Conservation (phyloP, 1,139 yeast genomes). For the Magnusiomyces clavatus region DNA sequence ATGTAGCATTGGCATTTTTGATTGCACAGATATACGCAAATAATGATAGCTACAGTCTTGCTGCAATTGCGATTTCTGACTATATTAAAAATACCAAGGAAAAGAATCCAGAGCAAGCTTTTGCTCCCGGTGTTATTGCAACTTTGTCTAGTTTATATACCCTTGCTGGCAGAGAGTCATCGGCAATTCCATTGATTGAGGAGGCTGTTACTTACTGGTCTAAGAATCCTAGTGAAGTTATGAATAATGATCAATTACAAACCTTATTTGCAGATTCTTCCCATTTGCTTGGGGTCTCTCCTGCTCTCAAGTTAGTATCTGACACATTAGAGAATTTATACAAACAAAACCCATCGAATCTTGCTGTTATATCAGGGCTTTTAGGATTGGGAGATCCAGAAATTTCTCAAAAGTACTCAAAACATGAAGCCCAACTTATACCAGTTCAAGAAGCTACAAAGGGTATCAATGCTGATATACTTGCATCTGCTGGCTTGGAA, state of each 20-base stretch:
- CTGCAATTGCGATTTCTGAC: slow-evolving; percentile 39
- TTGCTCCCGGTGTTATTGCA: slow-evolving; percentile 40
- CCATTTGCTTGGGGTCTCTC: slow-evolving; percentile 15
- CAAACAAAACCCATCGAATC: slow-evolving; percentile 6
- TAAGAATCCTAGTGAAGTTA: neutral
- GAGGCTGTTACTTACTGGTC: slow-evolving; percentile 12
- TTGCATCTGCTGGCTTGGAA: slow-evolving; percentile 35
- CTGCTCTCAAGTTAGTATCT: slow-evolving; percentile 5
- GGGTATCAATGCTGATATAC: slow-evolving; percentile 36
- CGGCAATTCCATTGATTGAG: slow-evolving; percentile 5
- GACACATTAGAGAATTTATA: slow-evolving; percentile 13
- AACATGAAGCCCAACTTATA: slow-evolving; percentile 15
- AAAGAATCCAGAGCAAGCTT: slow-evolving; percentile 16
- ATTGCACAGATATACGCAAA: slow-evolving; percentile 42
- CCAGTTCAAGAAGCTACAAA: slow-evolving; percentile 31
- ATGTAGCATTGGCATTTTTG: slow-evolving; percentile 22
- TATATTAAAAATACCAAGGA: slow-evolving; percentile 14
- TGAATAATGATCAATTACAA: slow-evolving; percentile 7
- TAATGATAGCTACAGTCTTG: slow-evolving; percentile 29
- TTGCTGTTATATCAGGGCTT: slow-evolving; percentile 18
- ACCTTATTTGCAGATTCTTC: slow-evolving; percentile 21
- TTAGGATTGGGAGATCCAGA: slow-evolving; percentile 19
- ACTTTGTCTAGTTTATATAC: slow-evolving; percentile 45
- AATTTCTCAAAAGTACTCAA: slow-evolving; percentile 15
- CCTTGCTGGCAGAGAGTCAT: slow-evolving; percentile 19